These are phyloP conservation scores for Iberis amara DNA, from an alignment of 441 rosid species.

Conservation along the genomic window DNA sequence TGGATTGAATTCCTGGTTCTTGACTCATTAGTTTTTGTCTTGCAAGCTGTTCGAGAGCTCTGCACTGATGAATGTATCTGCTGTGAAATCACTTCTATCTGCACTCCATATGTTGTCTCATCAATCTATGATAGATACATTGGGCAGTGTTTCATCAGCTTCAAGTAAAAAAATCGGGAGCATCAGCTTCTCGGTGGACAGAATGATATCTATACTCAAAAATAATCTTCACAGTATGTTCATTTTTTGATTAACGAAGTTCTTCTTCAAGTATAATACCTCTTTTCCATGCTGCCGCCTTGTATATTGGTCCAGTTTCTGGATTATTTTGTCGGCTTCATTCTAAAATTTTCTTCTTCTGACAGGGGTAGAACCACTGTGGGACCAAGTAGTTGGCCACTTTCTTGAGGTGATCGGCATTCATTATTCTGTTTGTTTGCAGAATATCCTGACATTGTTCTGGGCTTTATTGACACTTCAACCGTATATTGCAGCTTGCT, in stretches of 20 bases:
- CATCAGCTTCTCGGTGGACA: constrained; percentile 84
- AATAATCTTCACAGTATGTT: constrained; percentile 97
- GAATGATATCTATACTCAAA: constrained; percentile 90
- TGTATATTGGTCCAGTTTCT: constrained; percentile 12
- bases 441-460: constrained; percentile 24
- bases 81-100: constrained; percentile 93
- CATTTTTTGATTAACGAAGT: constrained; percentile 9
- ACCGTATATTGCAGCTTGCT: constrained; percentile 71
- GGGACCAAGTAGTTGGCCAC: constrained; percentile 94
- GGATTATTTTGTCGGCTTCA: constrained; percentile 18
- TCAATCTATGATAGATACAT: constrained; percentile 76
- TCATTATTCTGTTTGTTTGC: constrained; percentile 26
- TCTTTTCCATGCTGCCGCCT: constrained; percentile 10
- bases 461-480: constrained; percentile 34
- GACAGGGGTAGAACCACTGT: constrained; percentile 87
- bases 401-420: constrained; percentile 69
- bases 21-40: constrained; percentile 42
- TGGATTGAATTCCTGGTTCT: constrained; percentile 26
- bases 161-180: constrained; percentile 75
- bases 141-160: constrained; percentile 69
- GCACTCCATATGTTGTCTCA: constrained; percentile 79
- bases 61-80: constrained; percentile 89
- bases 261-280: constrained; percentile 9
- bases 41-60: constrained; percentile 96
- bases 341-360: constrained; percentile 15